Percentiles rank a stretch among this genome's conserved stretches.
Conservation (phyloP, 2,329 filamentous ascomycete genomes). For the Clonostachys rosea region DNA sequence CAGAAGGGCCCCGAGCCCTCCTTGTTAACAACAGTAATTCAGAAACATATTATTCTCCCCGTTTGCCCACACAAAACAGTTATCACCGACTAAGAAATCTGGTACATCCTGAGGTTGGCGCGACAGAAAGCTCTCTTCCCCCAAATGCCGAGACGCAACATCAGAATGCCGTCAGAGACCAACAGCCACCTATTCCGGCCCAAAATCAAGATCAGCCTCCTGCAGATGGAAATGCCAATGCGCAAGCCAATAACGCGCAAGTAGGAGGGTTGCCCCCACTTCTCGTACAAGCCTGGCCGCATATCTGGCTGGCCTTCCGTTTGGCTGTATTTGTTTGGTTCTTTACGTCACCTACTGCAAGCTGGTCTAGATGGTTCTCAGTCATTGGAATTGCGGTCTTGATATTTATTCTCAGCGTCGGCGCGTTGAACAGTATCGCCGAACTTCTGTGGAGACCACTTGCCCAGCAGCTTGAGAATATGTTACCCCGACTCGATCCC, state of each 20-base stretch:
- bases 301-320: slow-evolving; percentile 57
- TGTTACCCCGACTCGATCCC: slow-evolving; percentile 47
- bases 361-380: slow-evolving; percentile 54
- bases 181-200: slow-evolving; percentile 1
- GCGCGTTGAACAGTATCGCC: slow-evolving; percentile 48
- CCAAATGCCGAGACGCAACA: slow-evolving; percentile 6
- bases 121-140: not conserved
- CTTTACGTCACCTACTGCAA: slow-evolving; percentile 53
- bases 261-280: slow-evolving; percentile 20
- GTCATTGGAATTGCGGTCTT: slow-evolving; percentile 47
- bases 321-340: slow-evolving; percentile 59
- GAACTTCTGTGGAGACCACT: slow-evolving; percentile 53
- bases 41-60: slow-evolving; percentile 48
- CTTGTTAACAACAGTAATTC: slow-evolving; percentile 44
- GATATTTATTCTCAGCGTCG: slow-evolving; percentile 57
- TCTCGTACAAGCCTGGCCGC: slow-evolving; percentile 43
- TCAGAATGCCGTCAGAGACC: slow-evolving; percentile 8
- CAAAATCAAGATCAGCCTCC: slow-evolving; percentile 16
- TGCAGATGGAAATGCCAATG: slow-evolving; percentile 6
- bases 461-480: slow-evolving; percentile 52
- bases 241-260: slow-evolving; percentile 5
- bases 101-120: not conserved
- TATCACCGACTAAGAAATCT: slow-evolving; percentile 16
- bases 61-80: slow-evolving; percentile 16
- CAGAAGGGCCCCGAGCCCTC: slow-evolving; percentile 52